These are phyloP conservation scores for Cudoniella acicularis DNA, from an alignment of 495 filamentous ascomycete genomes.

Conservation along the genomic window DNA sequence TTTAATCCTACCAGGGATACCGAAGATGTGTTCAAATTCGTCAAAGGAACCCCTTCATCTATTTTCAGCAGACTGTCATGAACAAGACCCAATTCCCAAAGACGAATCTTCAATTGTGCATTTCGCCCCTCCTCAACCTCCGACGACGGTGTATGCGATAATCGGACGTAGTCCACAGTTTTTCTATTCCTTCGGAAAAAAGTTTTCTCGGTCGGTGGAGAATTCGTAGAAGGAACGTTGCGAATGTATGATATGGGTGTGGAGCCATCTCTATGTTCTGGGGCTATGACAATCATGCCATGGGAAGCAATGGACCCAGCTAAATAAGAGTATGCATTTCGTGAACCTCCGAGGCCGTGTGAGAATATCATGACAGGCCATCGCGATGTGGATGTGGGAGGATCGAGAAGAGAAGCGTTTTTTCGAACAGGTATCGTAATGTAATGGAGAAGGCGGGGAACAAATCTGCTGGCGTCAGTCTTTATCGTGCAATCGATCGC, in stretches of 20 bases:
- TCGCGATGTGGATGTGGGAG: conserved; percentile 31
- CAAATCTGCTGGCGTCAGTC: conserved; percentile 34
- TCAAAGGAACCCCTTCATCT: conserved; percentile 45
- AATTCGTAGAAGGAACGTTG: conserved; percentile 32
- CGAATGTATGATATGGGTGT: conserved; percentile 62
- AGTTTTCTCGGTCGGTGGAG: conserved; percentile 28
- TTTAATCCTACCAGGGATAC: conserved; percentile 48
- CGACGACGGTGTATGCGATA: conserved; percentile 50
- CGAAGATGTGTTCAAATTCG: conserved; percentile 46
- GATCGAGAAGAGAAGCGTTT: conserved; percentile 38
- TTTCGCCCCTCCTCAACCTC: conserved; percentile 58
- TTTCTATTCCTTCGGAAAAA: conserved; percentile 29
- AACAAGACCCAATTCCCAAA: conserved; percentile 66
- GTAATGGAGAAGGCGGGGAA: conserved; percentile 65
- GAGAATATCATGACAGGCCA: conserved; percentile 82
- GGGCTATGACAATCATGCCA: conserved; percentile 69
- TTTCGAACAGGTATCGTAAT: conserved; percentile 55
- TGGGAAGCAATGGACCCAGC: conserved; percentile 67
- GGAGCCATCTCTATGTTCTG: conserved; percentile 74
- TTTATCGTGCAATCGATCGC: neutral
- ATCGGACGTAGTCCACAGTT: conserved; percentile 40
- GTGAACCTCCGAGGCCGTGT: conserved; percentile 70
- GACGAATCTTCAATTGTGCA: conserved; percentile 62
- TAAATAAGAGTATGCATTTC: conserved; percentile 72
- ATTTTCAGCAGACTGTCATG: conserved; percentile 59